Evolutionary conservation across 495 filamentous ascomycete genomes (phyloP), one percentile per base, ranked within the genome.

Genomic region (Emericellopsis terricola): DNA sequence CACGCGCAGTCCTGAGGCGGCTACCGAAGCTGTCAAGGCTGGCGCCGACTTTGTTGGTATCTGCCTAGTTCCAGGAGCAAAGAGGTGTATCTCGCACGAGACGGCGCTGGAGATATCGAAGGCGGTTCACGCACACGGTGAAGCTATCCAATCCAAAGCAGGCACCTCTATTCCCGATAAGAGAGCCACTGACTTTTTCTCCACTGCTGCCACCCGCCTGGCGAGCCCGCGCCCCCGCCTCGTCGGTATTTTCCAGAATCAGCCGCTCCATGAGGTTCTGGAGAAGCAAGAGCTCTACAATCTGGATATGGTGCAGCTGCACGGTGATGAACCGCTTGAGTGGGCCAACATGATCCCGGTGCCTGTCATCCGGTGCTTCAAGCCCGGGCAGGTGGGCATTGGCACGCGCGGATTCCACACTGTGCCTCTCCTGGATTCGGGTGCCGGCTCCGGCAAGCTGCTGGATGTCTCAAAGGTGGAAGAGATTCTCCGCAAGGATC

Each of bases 1-100:
- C n/a, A 96, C 86, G 3, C 71, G 89, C 19, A 78, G 70, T 38
- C 65, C 78, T 23, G 85, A 89, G 44, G 81, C 74, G 7, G 91
- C 89, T 15, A 56, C 68, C 24, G 70, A 69, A 28, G 86, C 89
- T 19, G 75, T 91, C 38, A 72, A 85, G 48, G 76, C 85, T 28
- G 89, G 89, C 20, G 86, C 89, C 10, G 89, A 96, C 51, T 53
- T 94, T 29, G 68, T 97, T 32, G 89, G 89, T 31, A 91, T 97
- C 39, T 94, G 96, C 26, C 62, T 92, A 8, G 89, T 85, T 10
- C 66, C 78, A 24, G 81, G 79, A 5, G 69, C 82, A 14, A 82
- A 73, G 43, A 76, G 89, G 33, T 73, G 64, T 41, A 83, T 94
- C 15, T 69, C 71, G 10, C 69, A 76, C 38, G 78, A 85, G 9